Conservation (phyloP, 1,284 basidiomycete species). For the Pseudozyma sp. region DNA sequence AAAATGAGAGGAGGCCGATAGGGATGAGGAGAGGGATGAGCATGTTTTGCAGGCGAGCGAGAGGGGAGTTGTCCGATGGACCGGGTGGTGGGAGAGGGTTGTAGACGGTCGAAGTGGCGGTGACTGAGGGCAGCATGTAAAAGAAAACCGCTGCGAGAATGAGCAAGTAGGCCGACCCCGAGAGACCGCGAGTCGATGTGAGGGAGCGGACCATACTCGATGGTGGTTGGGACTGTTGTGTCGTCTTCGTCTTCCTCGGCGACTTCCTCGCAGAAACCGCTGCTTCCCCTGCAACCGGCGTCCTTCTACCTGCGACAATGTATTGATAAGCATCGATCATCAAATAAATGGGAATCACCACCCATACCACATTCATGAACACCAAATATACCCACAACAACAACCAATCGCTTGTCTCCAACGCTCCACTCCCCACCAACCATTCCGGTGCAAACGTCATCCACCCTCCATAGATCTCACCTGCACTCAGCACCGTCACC, state of each 20-base stretch:
- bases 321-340: conserved; percentile 39
- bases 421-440: conserved; percentile 35
- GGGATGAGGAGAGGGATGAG: conserved; percentile 27
- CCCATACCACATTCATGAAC: conserved; percentile 51
- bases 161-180: conserved; percentile 28
- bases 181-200: conserved; percentile 14
- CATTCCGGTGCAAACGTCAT: conserved; percentile 67
- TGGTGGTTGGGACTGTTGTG: background rate
- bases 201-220: background rate
- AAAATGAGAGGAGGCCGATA: conserved; percentile 25
- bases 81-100: conserved; percentile 3
- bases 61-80: conserved; percentile 3
- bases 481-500: conserved; percentile 54
- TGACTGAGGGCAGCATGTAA: conserved; percentile 23
- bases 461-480: conserved; percentile 62
- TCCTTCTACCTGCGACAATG: conserved; percentile 8
- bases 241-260: background rate
- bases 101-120: background rate
- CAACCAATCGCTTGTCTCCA: conserved; percentile 32
- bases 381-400: conserved; percentile 47
- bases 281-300: background rate
- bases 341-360: conserved; percentile 39
- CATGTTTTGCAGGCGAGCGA: conserved; percentile 5
- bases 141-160: conserved; percentile 18
- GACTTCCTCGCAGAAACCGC: background rate